Evolutionary conservation across 2,329 filamentous ascomycete species (phyloP), one percentile per base, ranked within the genome.

Genomic region (Clonostachys chloroleuca): DNA sequence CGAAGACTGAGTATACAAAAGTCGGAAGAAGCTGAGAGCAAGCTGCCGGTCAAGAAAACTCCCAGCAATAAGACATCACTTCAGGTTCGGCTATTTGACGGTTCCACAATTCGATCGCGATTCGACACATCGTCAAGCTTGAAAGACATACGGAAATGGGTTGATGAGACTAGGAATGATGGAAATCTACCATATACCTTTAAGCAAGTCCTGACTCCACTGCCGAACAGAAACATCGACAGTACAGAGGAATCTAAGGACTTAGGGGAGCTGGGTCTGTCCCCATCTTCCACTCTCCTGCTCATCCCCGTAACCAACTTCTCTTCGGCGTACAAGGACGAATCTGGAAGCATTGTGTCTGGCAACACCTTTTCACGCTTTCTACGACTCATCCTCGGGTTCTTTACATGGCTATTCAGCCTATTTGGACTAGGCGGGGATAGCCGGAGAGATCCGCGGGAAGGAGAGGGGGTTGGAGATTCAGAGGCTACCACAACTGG

Each of bases 51-150:
- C 8, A 58, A 56, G 6, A 60, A 53, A 16, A 59, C 49, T 34
- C 34, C 52, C 2, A 60, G 63, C 7, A 59, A 58, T 14, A 62
- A 62, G 55, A 62, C 68, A 1, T 79, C 85, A 16, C 70, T 96
- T 2, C 89, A 94, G 57, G 80, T 96, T 16, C 81, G 92, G 8
- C 73, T 96, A 0, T 87, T 95, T 48, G 90, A 96, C 59, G 92
- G 92, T 10, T 85, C 84, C 12, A 91, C 84, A 2, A 79, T 96
- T 16, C 83, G 90, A 39, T 78, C 76, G 5, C 82, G 79, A 16
- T 95, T 96, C 63, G 71, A 81, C 12, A 80, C 83, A 18, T 69
- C 70, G 3, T 73, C 79, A 7, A 87, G 78, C 1, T 74, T 96
- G 5, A 70, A 64, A 7, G 80, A 89, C 40, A 84, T 97, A 1